Base-by-base conservation (phyloP, 2,329 filamentous ascomycete genomes). In the Fusarium chlamydosporum region DNA sequence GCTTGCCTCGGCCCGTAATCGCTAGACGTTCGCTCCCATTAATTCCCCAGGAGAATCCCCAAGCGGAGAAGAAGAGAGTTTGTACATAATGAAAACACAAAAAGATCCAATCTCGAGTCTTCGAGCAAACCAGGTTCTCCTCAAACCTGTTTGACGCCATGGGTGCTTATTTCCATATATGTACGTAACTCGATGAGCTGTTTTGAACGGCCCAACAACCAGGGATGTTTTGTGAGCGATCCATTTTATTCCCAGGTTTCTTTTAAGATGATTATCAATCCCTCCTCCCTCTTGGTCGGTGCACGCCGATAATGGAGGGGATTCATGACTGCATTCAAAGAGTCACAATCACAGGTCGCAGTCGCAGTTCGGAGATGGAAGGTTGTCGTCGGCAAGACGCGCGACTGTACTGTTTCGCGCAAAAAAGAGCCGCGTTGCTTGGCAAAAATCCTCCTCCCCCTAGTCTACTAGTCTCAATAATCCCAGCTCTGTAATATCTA, bases 101-200 rank as follows among this genome's bases (percentile, higher is more conserved):
- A 50, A 43, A 41, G 42, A 29, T 4, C 53, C 53, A 46, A 46
- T 59, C 27, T 55, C 33, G 6, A 56, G 13, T 38, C 47, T 27
- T 3, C n/a, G 20, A 51, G 47, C 34, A 38, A 34, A 48, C 63
- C 29, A 60, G 67, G 66, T 69, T 70, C 67, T 70, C 66, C 52
- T 69, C 60, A 65, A 53, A 41, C 23, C 59, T 27, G 64, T 35
- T 61, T 48, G 50, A 57, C 35, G n/a, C 64, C 40, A 43, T 18
- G 20, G 29, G 69, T 68, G 65, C 66, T 68, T 68, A 67, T 68
- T 69, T 67, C 23, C 34, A 51, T 56, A 61, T 43, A 26, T 34
- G 37, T 61, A 65, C 61, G 61, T 65, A 65, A 65, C 61, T 27
- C 27, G 20, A 48, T 38, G 4, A 7, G 2, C 29, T 29, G 38